Base-by-base conservation (phyloP, 257 asterid genomes). In the Primulina eburnea region DNA sequence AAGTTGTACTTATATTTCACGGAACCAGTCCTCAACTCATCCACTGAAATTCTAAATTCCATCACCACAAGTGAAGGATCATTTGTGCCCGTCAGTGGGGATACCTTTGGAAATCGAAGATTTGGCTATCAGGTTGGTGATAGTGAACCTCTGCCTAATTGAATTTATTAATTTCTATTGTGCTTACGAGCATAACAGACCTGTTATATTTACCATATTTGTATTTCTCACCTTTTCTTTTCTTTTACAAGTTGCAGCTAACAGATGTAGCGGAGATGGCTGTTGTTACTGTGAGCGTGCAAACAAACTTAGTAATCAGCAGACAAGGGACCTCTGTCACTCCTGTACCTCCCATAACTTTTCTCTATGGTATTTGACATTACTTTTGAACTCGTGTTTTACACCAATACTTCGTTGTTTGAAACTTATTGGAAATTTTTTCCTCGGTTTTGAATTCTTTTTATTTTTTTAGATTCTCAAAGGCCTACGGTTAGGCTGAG, bases 301-400 rank as follows among this genome's bases (percentile, higher is more conserved):
- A 85, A 52, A 78, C 97, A 47, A 73, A 85, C 74, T 66, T 63
- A 53, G 79, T 93, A 56, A 74, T 86, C 55, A 88, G 82, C 70
- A 78, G 95, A 82, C 96, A 89, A 62, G 92, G 96, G 76, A 93
- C 92, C 35, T 77, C 95, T 2, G 88, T 93, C 80, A 77, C 96
- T 81, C 83, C 95, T 17, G 83, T 89, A 7, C 64, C 87, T 69
- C 96, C 97, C 4, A 82, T 90, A 50, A 83, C 96, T 26, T 93
- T 93, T 76, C 94, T 93, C 71, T 93, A 89, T 17, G 99, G 99
- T 93, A 84, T 60, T 83, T 47, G 20, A 4, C 20, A 3, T 16
- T 71, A 61, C 40, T 57, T 52, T 40, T 35, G 30, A 8, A 16
- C 65, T 24, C 26, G 1, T 1, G 26, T 24, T 24, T 1, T 24